Evolutionary conservation across 148 eudicot genomes (phyloP).

Genomic region (Hydrangea macrophylla): DNA sequence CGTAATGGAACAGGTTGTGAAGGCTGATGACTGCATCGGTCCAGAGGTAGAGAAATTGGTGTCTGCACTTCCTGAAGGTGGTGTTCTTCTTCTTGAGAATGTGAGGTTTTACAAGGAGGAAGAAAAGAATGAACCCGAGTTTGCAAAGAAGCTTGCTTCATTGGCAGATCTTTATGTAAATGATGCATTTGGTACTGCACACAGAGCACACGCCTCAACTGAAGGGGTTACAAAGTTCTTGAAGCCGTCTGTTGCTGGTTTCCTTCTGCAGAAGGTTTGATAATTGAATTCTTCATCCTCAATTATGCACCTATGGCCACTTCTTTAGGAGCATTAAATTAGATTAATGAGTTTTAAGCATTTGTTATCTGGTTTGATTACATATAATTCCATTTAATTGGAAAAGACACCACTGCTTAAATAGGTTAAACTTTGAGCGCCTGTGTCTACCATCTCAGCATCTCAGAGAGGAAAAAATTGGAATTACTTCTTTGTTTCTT

Average conservation of each 20-base stretch:
- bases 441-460: neutral
- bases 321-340: neutral
- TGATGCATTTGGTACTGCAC: constrained; percentile 96
- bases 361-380: neutral
- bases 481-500: neutral
- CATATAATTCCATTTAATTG: neutral
- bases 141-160: constrained; percentile 91
- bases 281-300: constrained; percentile 4
- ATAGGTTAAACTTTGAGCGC: neutral
- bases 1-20: constrained; percentile 57
- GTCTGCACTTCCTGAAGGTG: constrained; percentile 76
- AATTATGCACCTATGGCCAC: neutral
- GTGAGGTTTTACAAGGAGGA: constrained; percentile 92
- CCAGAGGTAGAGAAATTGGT: constrained; percentile 89
- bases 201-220: constrained; percentile 96
- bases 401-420: neutral
- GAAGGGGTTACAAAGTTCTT: constrained; percentile 89
- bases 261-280: constrained; percentile 87
- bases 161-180: constrained; percentile 88
- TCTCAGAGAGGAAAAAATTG: neutral
- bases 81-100: constrained; percentile 85
- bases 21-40: constrained; percentile 90
- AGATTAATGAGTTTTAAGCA: neutral
- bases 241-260: constrained; percentile 94
- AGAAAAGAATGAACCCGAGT: constrained; percentile 90